These are phyloP conservation scores for Oryza glumipatula DNA, from an alignment of 176 grass and related monocot species.

Conservation along the genomic window DNA sequence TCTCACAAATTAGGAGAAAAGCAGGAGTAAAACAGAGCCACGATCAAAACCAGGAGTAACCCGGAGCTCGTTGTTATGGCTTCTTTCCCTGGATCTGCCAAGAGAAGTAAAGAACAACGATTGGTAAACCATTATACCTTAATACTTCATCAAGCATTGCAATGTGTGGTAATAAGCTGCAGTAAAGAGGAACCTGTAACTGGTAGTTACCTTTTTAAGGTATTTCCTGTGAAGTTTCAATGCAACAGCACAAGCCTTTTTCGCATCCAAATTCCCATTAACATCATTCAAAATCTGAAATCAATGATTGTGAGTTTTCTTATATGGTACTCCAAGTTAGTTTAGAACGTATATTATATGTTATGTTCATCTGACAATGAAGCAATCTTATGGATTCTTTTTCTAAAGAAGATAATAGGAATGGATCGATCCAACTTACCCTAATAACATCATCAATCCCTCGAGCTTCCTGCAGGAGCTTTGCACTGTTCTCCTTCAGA, in stretches of 20 bases:
- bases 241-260: constrained; percentile 75
- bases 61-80: not conserved
- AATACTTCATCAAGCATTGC: not conserved
- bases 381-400: not conserved
- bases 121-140: not conserved
- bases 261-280: constrained; percentile 82
- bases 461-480: constrained; percentile 74
- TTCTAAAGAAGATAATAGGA: constrained; percentile 13
- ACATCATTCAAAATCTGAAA: constrained; percentile 84
- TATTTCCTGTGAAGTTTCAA: constrained; percentile 96
- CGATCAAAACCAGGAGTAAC: too few species aligned
- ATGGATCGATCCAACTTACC: constrained; percentile 50
- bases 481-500: constrained; percentile 87
- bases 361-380: not conserved
- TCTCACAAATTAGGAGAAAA: too few species aligned
- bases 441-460: constrained; percentile 89
- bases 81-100: constrained; percentile 52
- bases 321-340: too few species aligned
- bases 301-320: not conserved
- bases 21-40: too few species aligned
- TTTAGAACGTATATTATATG: too few species aligned
- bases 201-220: constrained; percentile 68
- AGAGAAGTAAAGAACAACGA: not conserved
- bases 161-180: not conserved
- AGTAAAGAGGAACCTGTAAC: not conserved